Evolutionary conservation across 192 early-diverging fungal genomes (phyloP), one percentile per base, ranked within the genome.

Genomic region (Coemansia sp.): DNA sequence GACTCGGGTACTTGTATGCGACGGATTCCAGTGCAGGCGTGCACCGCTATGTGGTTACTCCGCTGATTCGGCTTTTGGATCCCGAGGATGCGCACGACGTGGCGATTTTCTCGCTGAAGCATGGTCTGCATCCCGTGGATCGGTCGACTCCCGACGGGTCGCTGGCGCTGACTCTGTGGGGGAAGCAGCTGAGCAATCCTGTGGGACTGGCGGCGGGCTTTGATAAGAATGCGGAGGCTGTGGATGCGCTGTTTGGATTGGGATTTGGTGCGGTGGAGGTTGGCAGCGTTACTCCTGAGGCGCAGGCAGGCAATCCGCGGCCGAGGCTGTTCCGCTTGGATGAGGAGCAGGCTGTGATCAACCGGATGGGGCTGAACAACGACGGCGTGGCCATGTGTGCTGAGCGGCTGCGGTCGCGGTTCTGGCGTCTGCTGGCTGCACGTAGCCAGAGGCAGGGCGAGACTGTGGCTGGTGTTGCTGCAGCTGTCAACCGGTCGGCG

Each of bases 231-330:
- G 91, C 78, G 9, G 89, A 93, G 67, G 92, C 87, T 0, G 79
- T 94, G 14, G 93, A 94, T 60, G 72, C 81, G 32, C 60, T 95
- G 46, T 84, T 92, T 52, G 85, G 73, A 29, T 73, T 93, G 52
- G 93, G 93, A 18, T 95, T 94, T 64, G 92, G 91, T 13, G 57
- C 80, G 22, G 92, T 95, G n/a, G 93, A 95, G 65, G 80, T 95
- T 18, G 93, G 93, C 33, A 86, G 83, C 58, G 82, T 95, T 20
- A 94, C 92, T 15, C 93, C 93, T 4, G 50, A 68, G 47, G 83
- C 92, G 9, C 93, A 95, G 78, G 80, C 80, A 5, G 93, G 93
- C 19, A 95, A 95, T 78, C 81, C 92, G 15, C 55, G 78, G 58
- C 88, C 91, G 55, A 81, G 91, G 40, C 78, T 95, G 70, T 95